Evolutionary conservation across 352 stramenopile genomes (phyloP), one percentile per base, ranked within the genome.

Genomic region (Pseudoperonospora humuli): DNA sequence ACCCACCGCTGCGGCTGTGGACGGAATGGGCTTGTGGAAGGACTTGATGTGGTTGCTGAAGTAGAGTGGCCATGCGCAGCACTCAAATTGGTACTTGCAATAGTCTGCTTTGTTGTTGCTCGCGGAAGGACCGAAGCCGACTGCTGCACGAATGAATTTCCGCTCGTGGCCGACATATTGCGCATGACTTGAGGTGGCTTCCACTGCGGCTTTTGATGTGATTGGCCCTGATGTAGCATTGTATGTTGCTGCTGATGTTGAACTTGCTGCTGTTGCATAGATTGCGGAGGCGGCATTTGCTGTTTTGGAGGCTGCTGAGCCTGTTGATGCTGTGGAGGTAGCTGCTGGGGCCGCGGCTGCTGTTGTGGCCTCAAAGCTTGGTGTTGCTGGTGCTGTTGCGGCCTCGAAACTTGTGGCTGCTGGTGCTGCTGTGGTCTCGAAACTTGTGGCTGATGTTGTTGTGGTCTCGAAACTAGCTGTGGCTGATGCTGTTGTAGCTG

Each of bases 21-120:
- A 21, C 39, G 50, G 8, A 56, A 54, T 5, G 35, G 28, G 45
- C 49, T 64, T 14, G 51, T 42, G 33, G 55, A 43, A 51, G 45
- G 47, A 13, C 17, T 50, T 26, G 43, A 9, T 21, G 45, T 26
- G 0, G 19, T 24, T 36, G 11, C 19, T 8, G 33, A 25, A 23
- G 45, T 33, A 15, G 41, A 33, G 8, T 47, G n/a, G 24, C 13
- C 20, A 28, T 31, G 43, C 11, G 11, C 28, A 28, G 28, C 29
- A 19, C 51, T 47, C 10, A 27, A 37, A 43, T 32, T 47, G 55
- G 42, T 50, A 49, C 43, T 56, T 9, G 65, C 37, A 39, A 49
- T 39, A 14, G 53, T 37, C 24, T 76, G 72, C 24, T 80, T 45
- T 8, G 50, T 46, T 5, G 62, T 66, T 14, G 62, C 60, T 10